Conservation (phyloP, 352 stramenopile species). For the Globisporangium carolinianum region DNA sequence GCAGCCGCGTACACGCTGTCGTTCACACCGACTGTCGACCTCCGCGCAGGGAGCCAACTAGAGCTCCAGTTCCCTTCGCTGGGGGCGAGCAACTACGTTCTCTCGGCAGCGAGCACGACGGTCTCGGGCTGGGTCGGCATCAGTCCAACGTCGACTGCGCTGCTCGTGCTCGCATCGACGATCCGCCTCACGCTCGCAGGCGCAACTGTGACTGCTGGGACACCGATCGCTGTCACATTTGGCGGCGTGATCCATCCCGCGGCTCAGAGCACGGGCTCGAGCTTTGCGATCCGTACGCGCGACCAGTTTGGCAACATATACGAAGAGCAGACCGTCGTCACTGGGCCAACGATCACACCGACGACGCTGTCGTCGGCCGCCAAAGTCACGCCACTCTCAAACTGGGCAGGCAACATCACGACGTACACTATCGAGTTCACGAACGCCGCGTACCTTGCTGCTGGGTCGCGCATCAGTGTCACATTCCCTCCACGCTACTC, state of each 20-base stretch:
- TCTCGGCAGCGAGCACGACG: slow-evolving; percentile 17
- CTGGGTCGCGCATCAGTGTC: slow-evolving; percentile 26
- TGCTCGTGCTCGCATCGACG: slow-evolving; percentile 23
- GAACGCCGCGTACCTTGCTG: slow-evolving; percentile 35
- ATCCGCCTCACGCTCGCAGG: slow-evolving; percentile 33
- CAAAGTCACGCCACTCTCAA: slow-evolving; percentile 30
- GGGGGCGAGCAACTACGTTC: slow-evolving; percentile 27
- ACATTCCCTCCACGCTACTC: slow-evolving; percentile 39
- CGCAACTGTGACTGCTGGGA: slow-evolving; percentile 16
- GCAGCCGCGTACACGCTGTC: slow-evolving; percentile 23
- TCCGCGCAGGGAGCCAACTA: slow-evolving; percentile 35
- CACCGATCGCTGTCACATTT: slow-evolving; percentile 30
- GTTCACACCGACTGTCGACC: slow-evolving; percentile 31
- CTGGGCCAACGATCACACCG: slow-evolving; percentile 18
- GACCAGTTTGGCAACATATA: slow-evolving; percentile 29
- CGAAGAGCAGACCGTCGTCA: slow-evolving; percentile 23
- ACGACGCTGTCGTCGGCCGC: slow-evolving; percentile 23
- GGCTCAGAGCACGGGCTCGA: slow-evolving; percentile 15
- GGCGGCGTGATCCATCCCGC: slow-evolving; percentile 47
- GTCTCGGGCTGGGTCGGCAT: slow-evolving; percentile 20
- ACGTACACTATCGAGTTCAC: slow-evolving; percentile 34
- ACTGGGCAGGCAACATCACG: slow-evolving; percentile 34
- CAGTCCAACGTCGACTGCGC: slow-evolving; percentile 19
- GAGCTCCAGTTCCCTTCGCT: slow-evolving; percentile 41
- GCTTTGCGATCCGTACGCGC: slow-evolving; percentile 39